Evolutionary conservation across 83 land plant species (phyloP).

Genomic region (Larix sibirica): DNA sequence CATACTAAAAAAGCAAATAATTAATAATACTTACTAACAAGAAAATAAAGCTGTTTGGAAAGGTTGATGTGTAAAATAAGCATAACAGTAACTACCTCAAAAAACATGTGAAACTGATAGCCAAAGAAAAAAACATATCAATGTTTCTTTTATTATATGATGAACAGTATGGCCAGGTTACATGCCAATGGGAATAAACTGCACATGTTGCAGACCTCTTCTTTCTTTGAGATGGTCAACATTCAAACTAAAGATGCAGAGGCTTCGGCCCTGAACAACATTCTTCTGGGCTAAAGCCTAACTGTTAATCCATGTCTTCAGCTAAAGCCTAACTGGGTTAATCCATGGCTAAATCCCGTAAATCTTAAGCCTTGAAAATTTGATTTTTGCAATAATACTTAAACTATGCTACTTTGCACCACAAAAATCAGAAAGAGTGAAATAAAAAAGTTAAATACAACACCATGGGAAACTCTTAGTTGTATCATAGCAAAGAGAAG

Average conservation of each 20-base stretch:
- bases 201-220: not conserved
- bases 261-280: not conserved
- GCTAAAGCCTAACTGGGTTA: no score
- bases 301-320: no score
- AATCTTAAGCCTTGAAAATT: no score
- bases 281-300: not conserved
- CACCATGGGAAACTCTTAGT: no score
- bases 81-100: not conserved
- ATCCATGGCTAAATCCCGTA: no score
- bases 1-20: not conserved
- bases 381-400: no score
- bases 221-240: not conserved
- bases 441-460: no score
- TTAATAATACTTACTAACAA: not conserved
- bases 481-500: no score
- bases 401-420: no score
- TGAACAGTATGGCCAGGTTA: not conserved
- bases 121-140: not conserved
- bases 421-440: no score
- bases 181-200: slow-evolving; percentile 2
- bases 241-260: not conserved
- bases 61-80: not conserved
- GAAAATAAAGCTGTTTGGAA: not conserved
- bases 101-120: not conserved
- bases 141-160: not conserved